Base-by-base conservation (phyloP, 331 rosid species). In the Phaseolus coccineus region DNA sequence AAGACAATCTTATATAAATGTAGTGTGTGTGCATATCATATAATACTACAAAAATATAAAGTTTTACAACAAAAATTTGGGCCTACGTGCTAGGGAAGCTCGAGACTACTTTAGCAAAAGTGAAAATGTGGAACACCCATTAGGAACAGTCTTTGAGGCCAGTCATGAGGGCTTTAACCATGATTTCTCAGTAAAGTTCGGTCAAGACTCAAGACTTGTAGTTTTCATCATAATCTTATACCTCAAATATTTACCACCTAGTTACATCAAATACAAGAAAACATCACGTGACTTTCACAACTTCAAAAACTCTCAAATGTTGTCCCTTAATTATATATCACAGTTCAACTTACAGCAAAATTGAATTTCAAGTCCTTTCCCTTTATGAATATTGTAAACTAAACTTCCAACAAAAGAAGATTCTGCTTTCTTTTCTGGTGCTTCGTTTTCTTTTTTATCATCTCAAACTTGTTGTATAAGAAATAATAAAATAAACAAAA, bases 101-200 rank as follows among this genome's bases (percentile, higher is more conserved):
- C 22, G 33, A 68, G 80, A 79, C 47, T 52, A 71, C 80, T 88
- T 89, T 85, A 31, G 71, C 10, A 73, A 85, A 87, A 87, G 80
- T 73, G 73, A 69, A 82, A 77, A 56, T 69, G 56, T 15, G 39
- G 46, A 44, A 22, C 64, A 72, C 58, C 73, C 73, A 76, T 67
- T 10, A 57, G 25, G 30, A 58, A 31, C 46, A 53, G 3, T 52
- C 0, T 25, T 66, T 70, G 31, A 35, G 66, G 47, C 59, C 64
- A 69, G 78, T 61, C 56, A 78, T 82, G 69, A 59, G 16, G 78
- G 40, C 71, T 64, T 62, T 59, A 79, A 83, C 85, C 82, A 84
- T 33, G 19, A 69, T 79, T 78, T 74, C 48, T 72, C 25, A 73
- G 68, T 82, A 37, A 57, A 58, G 81, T 62, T 48, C 48, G 3